Base-by-base conservation (phyloP, 331 rosid species). In the Malus hybrid region DNA sequence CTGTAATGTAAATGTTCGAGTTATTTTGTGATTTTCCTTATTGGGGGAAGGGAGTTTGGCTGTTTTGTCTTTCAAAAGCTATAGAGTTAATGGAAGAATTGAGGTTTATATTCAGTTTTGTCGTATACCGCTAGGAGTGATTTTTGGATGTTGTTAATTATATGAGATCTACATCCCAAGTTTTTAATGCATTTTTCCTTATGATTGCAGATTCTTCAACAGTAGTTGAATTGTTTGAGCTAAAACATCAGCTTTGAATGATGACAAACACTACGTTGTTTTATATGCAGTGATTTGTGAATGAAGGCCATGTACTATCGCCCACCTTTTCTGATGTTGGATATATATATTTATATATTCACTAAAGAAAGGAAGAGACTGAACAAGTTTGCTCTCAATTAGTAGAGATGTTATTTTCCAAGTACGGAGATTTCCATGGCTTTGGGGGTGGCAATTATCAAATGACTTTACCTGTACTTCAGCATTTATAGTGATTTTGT, bases 151-250 rank as follows among this genome's bases (percentile, higher is more conserved):
- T 8, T 59, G 56, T 36, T 59, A 29, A 73, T 31, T 59, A 14
- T 39, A 36, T 44, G 22, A n/a, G 67, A 2, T 57, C 32, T 59
- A 9, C 32, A 57, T 34, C 27, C 22, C n/a, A 32, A 33, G 29
- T 34, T n/a, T 67, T 36, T 11, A 10, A 36, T 67, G 18, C 13
- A 11, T 12, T 42, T 73, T 70, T 44, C 56, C 57, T 69, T 61
- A 15, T 42, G 4, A 14, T 19, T 71, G 82, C 74, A 80, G 90
- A 73, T 73, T 73, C 70, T 46, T 46, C 73, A 22, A 64, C 72
- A 65, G 61, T 66, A 77, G 62, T 63, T 39, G 10, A 19, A 33
- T 83, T 56, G 67, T 70, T 74, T 70, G 67, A 57, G 64, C 59
- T 36, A 31, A 70, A 57, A 18, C 34, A 29, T 56, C 73, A 70